A percentile compares a stretch with the other conserved stretches of the same genome.
These are phyloP conservation scores for Aquilaria malaccensis DNA, from an alignment of 345 rosid genomes.

Conservation along the genomic window DNA sequence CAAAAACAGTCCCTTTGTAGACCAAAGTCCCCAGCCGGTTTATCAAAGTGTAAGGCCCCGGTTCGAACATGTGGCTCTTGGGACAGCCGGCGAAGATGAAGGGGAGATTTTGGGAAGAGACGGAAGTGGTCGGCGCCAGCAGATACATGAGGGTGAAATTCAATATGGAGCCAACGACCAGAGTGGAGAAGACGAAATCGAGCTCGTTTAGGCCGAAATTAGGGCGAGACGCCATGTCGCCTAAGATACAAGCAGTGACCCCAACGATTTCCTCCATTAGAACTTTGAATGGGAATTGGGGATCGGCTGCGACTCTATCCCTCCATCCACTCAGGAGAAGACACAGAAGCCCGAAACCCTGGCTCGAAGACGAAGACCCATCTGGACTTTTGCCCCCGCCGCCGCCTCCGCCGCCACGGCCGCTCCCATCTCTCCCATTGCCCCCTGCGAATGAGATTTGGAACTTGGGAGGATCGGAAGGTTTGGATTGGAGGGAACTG, in stretches of 20 bases:
- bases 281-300: constrained; percentile 93
- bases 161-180: constrained; percentile 76
- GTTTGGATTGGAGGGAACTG: constrained; percentile 17
- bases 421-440: constrained; percentile 26
- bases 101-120: constrained; percentile 45
- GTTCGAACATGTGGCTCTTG: constrained; percentile 84
- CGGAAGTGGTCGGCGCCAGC: constrained; percentile 64
- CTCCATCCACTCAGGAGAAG: constrained; percentile 80
- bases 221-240: constrained; percentile 98
- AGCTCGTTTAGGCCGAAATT: constrained; percentile 94
- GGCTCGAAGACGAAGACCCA: constrained; percentile 20
- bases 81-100: constrained; percentile 75
- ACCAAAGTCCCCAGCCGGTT: constrained; percentile 71
- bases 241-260: constrained; percentile 74
- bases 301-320: constrained; percentile 84
- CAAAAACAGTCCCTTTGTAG: constrained; percentile 79
- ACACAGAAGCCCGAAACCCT: constrained; percentile 49
- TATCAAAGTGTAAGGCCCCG: constrained; percentile 44
- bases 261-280: constrained; percentile 96
- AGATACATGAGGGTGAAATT: constrained; percentile 93
- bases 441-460: constrained; percentile 26
- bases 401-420: constrained; percentile 25
- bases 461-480: constrained; percentile 15
- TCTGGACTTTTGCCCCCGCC: constrained; percentile 22
- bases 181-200: constrained; percentile 90